Evolutionary conservation across 148 eudicot species (phyloP).

Genomic region (Diospyros kaki): DNA sequence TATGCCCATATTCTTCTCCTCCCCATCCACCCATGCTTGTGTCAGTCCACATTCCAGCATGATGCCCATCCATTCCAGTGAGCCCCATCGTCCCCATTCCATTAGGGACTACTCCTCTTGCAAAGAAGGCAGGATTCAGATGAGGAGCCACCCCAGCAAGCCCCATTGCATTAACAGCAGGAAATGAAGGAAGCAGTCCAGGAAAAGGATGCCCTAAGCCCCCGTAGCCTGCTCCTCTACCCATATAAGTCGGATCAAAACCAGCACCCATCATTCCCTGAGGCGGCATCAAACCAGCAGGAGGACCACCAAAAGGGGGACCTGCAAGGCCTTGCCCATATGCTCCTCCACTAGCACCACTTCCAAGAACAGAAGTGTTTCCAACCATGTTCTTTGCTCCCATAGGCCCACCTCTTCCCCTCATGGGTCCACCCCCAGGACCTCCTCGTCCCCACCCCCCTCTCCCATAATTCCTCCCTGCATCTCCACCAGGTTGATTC

Average conservation of each 20-base stretch:
- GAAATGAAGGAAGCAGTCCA: slow-evolving; percentile 84
- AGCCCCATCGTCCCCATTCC: slow-evolving; percentile 84
- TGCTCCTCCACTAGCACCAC: slow-evolving; percentile 45
- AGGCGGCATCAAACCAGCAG: slow-evolving; percentile 71
- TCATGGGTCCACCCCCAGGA: slow-evolving; percentile 58
- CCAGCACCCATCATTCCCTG: slow-evolving; percentile 90
- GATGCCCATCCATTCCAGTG: slow-evolving; percentile 69
- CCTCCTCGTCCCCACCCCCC: slow-evolving; percentile 84
- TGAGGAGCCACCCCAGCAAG: slow-evolving; percentile 91
- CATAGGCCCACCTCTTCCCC: slow-evolving; percentile 71
- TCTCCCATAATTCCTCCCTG: slow-evolving; percentile 68
- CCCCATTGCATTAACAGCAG: slow-evolving; percentile 72
- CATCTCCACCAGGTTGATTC: slow-evolving; percentile 63
- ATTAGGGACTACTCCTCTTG: slow-evolving; percentile 68
- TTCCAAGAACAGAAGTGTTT: slow-evolving; percentile 41
- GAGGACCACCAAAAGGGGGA: slow-evolving; percentile 73
- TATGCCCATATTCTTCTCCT: slow-evolving; percentile 67
- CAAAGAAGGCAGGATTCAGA: slow-evolving; percentile 88
- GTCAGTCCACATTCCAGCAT: slow-evolving; percentile 76
- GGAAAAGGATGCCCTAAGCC: slow-evolving; percentile 76
- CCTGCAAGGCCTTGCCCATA: slow-evolving; percentile 70
- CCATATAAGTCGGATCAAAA: slow-evolving; percentile 84
- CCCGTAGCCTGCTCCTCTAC: slow-evolving; percentile 75
- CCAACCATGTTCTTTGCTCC: slow-evolving; percentile 54
- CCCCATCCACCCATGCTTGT: slow-evolving; percentile 73